Percentiles rank a stretch among this genome's conserved stretches.
Conservation (phyloP, 1,284 basidiomycete species). For the Volvariella surrecta region DNA sequence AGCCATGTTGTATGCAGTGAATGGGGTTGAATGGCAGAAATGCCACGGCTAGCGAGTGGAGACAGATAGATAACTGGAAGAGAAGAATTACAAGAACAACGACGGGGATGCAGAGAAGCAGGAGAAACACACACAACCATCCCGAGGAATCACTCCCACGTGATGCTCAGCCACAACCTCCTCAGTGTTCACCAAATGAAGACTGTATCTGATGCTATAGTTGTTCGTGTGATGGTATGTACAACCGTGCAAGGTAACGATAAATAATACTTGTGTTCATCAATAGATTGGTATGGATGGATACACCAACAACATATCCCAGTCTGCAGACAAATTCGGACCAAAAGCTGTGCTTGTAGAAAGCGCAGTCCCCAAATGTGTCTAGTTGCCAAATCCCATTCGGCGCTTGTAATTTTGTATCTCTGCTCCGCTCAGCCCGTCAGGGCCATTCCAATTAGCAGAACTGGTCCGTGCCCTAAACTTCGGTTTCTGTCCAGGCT, state of each 20-base stretch:
- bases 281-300: no score
- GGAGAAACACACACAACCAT: slow-evolving; percentile 3
- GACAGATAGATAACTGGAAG: neutral
- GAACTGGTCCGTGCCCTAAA: slow-evolving; percentile 88
- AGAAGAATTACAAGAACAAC: neutral
- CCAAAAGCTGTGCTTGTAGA: no score
- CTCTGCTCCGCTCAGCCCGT: slow-evolving; percentile 77
- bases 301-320: no score
- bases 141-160: slow-evolving; percentile 6
- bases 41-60: slow-evolving; percentile 6
- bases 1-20: slow-evolving; percentile 27
- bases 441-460: slow-evolving; percentile 87
- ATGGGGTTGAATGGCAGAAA: slow-evolving; percentile 16
- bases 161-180: neutral
- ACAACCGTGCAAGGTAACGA: no score
- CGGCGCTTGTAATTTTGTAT: slow-evolving; percentile 78
- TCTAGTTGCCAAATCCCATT: slow-evolving; percentile 68
- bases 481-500: slow-evolving; percentile 52
- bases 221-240: no score
- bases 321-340: no score
- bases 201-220: no score
- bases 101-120: slow-evolving; percentile 1
- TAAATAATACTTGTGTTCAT: no score
- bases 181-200: no score
- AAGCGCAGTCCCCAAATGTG: neutral